These are phyloP conservation scores for Calonectria hongkongensis DNA, from an alignment of 2,329 filamentous ascomycete species.

Conservation along the genomic window DNA sequence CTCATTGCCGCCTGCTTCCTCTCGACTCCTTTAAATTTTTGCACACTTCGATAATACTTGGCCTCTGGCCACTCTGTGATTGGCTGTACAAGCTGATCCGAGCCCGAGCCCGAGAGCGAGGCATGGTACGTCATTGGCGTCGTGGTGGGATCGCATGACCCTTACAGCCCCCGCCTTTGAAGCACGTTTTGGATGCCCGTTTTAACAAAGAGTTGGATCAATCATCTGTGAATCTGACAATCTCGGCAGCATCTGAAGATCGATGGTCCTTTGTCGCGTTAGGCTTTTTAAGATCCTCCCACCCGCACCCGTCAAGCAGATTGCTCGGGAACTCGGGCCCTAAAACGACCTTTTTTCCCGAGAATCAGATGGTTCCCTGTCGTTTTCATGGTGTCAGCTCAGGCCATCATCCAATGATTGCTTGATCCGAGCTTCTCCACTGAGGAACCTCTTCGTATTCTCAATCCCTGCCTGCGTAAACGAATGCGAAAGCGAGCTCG, in stretches of 20 bases:
- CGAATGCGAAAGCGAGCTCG: slow-evolving; percentile 20
- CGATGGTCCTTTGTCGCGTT: neutral
- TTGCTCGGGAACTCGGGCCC: neutral
- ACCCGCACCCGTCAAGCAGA: neutral
- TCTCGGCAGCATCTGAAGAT: neutral
- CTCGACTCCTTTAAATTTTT: neutral
- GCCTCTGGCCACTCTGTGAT: too few relatives aligned
- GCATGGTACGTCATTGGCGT: neutral
- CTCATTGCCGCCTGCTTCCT: neutral
- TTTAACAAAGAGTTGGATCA: neutral
- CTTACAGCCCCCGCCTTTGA: neutral
- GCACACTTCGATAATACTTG: neutral
- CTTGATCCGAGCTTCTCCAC: neutral
- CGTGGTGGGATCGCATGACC: neutral
- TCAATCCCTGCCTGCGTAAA: neutral
- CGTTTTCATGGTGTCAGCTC: neutral
- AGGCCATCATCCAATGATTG: neutral
- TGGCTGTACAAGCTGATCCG: too few relatives aligned
- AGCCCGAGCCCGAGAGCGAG: neutral
- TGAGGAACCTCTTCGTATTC: neutral
- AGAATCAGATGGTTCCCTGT: neutral
- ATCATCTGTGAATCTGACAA: neutral
- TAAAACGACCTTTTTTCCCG: neutral
- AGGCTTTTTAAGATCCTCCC: neutral
- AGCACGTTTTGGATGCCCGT: neutral